A percentile compares a stretch with the other conserved stretches of the same genome.
Conservation (phyloP, 148 eudicot species). For the Spergularia bocconei region DNA sequence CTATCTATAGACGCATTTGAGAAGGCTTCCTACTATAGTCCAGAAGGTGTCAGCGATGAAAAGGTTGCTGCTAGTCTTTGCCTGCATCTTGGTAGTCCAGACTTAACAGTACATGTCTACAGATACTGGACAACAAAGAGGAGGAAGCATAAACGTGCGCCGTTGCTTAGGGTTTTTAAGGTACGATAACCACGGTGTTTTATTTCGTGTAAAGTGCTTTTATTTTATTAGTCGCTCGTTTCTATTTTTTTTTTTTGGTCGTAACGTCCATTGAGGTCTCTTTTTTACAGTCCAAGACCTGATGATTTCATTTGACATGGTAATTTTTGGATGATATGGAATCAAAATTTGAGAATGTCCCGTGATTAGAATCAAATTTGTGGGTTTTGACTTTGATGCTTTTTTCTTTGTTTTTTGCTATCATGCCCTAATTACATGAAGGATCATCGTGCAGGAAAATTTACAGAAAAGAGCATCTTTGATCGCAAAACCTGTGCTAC, state of each 20-base stretch:
- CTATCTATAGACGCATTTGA: conserved; percentile 80
- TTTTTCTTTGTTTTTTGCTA: background rate
- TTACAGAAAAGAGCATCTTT: conserved; percentile 43
- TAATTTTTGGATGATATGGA: too few species aligned
- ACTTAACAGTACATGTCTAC: conserved; percentile 47
- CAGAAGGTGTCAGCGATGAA: conserved; percentile 48
- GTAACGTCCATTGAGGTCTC: too few species aligned
- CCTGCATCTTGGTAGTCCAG: conserved; percentile 41
- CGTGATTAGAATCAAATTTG: background rate
- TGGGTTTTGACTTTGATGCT: background rate
- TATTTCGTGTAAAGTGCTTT: background rate
- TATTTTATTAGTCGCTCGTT: background rate
- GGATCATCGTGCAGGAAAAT: conserved; percentile 45
- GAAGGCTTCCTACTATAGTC: conserved; percentile 52
- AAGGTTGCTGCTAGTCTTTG: conserved; percentile 41
- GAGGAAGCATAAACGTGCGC: conserved; percentile 51
- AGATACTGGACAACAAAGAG: conserved; percentile 67
- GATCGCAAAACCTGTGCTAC: conserved; percentile 45
- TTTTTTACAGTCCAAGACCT: too few species aligned
- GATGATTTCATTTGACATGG: too few species aligned
- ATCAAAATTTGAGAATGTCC: background rate
- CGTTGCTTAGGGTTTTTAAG: conserved; percentile 70
- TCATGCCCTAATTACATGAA: background rate
- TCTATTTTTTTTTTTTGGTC: too few species aligned
- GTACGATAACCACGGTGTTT: conserved; percentile 31